Evolutionary conservation across 169 alveolate genomes (phyloP).

Genomic region (Plasmodium chabaudi): DNA sequence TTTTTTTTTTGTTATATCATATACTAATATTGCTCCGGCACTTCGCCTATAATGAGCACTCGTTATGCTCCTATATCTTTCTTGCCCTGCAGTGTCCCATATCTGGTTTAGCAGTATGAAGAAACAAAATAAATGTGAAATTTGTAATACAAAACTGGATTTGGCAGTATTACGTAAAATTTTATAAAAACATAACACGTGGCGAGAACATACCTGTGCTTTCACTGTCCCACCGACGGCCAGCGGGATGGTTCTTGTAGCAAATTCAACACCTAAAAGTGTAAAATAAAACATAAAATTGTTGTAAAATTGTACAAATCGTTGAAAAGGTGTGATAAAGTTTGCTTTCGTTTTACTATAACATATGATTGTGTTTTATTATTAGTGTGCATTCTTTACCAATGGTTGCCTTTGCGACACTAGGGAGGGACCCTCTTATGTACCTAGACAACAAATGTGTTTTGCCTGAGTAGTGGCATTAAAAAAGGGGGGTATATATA

Average conservation of each 20-base stretch:
- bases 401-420: slow-evolving; percentile 96
- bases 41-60: slow-evolving; percentile 96
- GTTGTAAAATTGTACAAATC: neutral
- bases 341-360: neutral
- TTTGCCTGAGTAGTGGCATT: slow-evolving; percentile 81
- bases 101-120: slow-evolving; percentile 84
- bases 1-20: slow-evolving; percentile 93
- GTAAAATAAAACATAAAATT: neutral
- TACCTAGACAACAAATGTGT: slow-evolving; percentile 95
- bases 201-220: slow-evolving; percentile 90
- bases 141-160: neutral
- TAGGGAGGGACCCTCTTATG: slow-evolving; percentile 96
- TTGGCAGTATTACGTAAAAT: neutral
- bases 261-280: slow-evolving; percentile 95
- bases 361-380: neutral
- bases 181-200: neutral
- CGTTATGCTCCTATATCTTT: slow-evolving; percentile 95
- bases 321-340: neutral
- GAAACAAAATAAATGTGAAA: neutral
- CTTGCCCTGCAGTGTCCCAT: slow-evolving; percentile 97
- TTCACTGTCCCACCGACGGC: slow-evolving; percentile 96
- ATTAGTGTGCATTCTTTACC: slow-evolving; percentile 72
- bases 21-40: slow-evolving; percentile 96
- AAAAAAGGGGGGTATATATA: neutral
- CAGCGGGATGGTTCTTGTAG: slow-evolving; percentile 97